A percentile compares a stretch with the other conserved stretches of the same genome.
Conservation (phyloP, 164 flowering plant species). For the Litsea cubeba region DNA sequence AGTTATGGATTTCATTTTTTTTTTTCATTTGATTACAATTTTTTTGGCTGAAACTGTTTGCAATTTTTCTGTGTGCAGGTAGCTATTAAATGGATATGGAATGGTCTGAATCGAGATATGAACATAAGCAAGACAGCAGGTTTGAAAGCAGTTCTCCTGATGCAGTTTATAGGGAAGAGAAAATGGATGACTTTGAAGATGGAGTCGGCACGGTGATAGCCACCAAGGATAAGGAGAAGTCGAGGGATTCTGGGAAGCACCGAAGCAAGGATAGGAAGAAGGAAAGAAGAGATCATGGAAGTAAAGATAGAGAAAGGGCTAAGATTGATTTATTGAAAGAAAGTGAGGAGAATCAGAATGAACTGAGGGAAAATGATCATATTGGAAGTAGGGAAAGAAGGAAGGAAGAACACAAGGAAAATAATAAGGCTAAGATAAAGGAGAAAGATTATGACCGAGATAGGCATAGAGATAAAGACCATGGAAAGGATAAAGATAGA, state of each 20-base stretch:
- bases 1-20: too few relatives aligned
- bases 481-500: conserved; percentile 36
- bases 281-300: conserved; percentile 45
- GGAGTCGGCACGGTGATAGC: conserved; percentile 1
- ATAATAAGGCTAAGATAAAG: conserved; percentile 24
- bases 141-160: conserved; percentile 1
- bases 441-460: background rate
- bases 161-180: conserved; percentile 13
- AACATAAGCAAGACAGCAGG: background rate
- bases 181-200: conserved; percentile 23
- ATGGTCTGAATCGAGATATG: background rate
- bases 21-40: too few relatives aligned
- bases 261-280: conserved; percentile 56
- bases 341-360: conserved; percentile 25
- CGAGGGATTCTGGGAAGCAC: conserved; percentile 31
- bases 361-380: conserved; percentile 20
- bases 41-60: too few relatives aligned
- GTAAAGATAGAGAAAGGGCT: conserved; percentile 41
- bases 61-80: too few relatives aligned
- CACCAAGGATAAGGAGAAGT: conserved; percentile 21
- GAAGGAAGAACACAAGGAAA: conserved; percentile 46
- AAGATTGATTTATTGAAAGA: conserved; percentile 32
- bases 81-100: background rate
- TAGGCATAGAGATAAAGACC: conserved; percentile 13
- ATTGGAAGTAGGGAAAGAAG: conserved; percentile 32